These are phyloP conservation scores for Myxozyma nipponensis DNA, from an alignment of 805 yeast genomes.

Conservation along the genomic window DNA sequence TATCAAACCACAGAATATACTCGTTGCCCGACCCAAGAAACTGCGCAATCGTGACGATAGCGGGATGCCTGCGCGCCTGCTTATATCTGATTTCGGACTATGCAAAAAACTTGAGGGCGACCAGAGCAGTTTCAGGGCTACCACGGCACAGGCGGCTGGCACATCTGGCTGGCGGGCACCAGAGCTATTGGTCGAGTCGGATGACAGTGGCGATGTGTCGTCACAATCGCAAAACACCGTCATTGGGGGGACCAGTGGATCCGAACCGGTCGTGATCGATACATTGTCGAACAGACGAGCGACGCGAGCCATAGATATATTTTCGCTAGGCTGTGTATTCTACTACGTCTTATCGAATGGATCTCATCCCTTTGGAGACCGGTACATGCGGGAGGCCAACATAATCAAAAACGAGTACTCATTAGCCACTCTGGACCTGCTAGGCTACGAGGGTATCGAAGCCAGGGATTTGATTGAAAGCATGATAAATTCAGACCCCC, in stretches of 20 bases:
- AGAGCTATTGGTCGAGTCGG: slow-evolving; percentile 55
- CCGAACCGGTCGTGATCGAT: slow-evolving; percentile 41
- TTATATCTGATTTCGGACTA: slow-evolving; percentile 93
- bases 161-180: slow-evolving; percentile 99
- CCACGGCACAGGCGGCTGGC: slow-evolving; percentile 90
- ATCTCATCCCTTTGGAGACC: slow-evolving; percentile 91
- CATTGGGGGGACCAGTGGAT: slow-evolving; percentile 25
- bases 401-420: slow-evolving; percentile 65
- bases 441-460: slow-evolving; percentile 50
- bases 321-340: slow-evolving; percentile 91
- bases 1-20: slow-evolving; percentile 87
- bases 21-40: slow-evolving; percentile 68
- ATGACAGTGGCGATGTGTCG: slow-evolving; percentile 4
- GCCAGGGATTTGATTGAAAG: slow-evolving; percentile 65
- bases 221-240: slow-evolving; percentile 5
- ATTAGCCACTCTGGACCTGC: slow-evolving; percentile 45
- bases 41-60: slow-evolving; percentile 1
- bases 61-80: slow-evolving; percentile 53
- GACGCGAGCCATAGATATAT: slow-evolving; percentile 88
- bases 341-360: slow-evolving; percentile 82
- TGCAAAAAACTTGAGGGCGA: slow-evolving; percentile 89
- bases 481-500: slow-evolving; percentile 72
- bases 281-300: slow-evolving; percentile 51
- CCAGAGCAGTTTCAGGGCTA: slow-evolving; percentile 89
- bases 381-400: slow-evolving; percentile 82